These are phyloP conservation scores for Azolla pinnata DNA, from an alignment of 75 land plant genomes.

Conservation along the genomic window DNA sequence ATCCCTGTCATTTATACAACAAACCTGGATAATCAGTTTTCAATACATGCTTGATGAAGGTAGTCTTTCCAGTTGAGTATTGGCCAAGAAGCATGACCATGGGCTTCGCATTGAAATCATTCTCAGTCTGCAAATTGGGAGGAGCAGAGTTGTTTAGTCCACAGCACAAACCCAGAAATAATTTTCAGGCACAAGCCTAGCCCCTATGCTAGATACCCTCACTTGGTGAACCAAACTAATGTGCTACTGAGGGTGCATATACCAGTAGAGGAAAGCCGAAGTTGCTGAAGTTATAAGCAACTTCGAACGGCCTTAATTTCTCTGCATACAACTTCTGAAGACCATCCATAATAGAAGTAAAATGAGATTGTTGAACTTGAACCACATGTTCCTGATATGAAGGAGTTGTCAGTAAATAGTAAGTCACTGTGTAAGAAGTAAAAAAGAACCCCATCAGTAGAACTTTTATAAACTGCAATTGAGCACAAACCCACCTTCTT, in stretches of 20 bases:
- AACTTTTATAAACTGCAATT: too few relatives aligned
- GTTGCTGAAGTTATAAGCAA: slow-evolving; percentile 76
- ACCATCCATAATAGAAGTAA: slow-evolving; percentile 90
- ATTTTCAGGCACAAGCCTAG: too few relatives aligned
- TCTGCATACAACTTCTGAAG: slow-evolving; percentile 73
- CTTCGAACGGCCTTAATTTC: slow-evolving; percentile 86
- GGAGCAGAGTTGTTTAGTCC: too few relatives aligned
- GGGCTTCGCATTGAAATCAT: slow-evolving; percentile 95
- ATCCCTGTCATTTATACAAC: too few relatives aligned
- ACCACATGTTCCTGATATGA: too few relatives aligned
- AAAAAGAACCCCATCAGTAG: too few relatives aligned
- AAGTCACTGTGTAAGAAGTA: too few relatives aligned
- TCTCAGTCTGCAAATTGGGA: slow-evolving; percentile 68
- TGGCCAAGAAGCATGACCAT: slow-evolving; percentile 99
- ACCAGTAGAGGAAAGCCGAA: slow-evolving; percentile 82
- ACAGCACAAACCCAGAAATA: neutral
- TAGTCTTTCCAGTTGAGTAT: slow-evolving; percentile 96
- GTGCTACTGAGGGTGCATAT: too few relatives aligned
- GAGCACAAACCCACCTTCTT: too few relatives aligned
- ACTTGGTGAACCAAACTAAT: too few relatives aligned
- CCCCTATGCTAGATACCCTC: too few relatives aligned
- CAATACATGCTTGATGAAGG: slow-evolving; percentile 86
- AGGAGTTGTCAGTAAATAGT: too few relatives aligned
- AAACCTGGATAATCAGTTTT: slow-evolving; percentile 72
- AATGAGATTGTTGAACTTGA: slow-evolving; percentile 51